Conservation (phyloP, 2,329 filamentous ascomycete genomes). For the Kalaharituber pfeilii region DNA sequence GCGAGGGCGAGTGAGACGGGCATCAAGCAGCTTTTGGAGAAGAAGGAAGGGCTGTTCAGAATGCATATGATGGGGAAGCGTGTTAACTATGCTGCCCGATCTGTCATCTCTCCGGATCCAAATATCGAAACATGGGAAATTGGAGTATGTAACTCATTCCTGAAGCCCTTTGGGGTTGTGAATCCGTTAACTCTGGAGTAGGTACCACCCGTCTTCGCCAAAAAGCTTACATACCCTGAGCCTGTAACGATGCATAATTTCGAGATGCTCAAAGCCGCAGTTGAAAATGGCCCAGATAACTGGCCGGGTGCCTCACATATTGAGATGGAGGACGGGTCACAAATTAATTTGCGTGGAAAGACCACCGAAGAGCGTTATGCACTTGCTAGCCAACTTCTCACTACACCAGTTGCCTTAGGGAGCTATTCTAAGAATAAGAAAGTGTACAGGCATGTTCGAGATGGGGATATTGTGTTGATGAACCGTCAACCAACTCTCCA, state of each 20-base stretch:
- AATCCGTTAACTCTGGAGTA: neutral
- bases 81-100: conserved; percentile 93
- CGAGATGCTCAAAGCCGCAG: conserved; percentile 83
- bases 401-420: conserved; percentile 15
- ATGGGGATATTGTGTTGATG: conserved; percentile 95
- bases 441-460: conserved; percentile 86
- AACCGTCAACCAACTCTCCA: conserved; percentile 95
- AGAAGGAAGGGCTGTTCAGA: conserved; percentile 94
- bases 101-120: conserved; percentile 93
- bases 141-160: conserved; percentile 46
- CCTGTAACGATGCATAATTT: conserved; percentile 96
- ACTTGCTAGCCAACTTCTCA: conserved; percentile 75
- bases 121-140: conserved; percentile 99
- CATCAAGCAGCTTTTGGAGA: conserved; percentile 94
- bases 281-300: conserved; percentile 81
- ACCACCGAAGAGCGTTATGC: conserved; percentile 56
- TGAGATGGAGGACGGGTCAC: conserved; percentile 86
- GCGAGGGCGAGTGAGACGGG: conserved; percentile 71
- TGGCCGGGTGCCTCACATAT: conserved; percentile 92
- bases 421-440: conserved; percentile 67
- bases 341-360: conserved; percentile 75
- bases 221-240: conserved; percentile 89
- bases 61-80: conserved; percentile 99
- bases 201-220: conserved; percentile 78
- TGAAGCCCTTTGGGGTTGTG: no score